phyloP scores from a whole-genome alignment of 1,139 yeast genomes.

The Geotrichum phurueaensis region DNA sequence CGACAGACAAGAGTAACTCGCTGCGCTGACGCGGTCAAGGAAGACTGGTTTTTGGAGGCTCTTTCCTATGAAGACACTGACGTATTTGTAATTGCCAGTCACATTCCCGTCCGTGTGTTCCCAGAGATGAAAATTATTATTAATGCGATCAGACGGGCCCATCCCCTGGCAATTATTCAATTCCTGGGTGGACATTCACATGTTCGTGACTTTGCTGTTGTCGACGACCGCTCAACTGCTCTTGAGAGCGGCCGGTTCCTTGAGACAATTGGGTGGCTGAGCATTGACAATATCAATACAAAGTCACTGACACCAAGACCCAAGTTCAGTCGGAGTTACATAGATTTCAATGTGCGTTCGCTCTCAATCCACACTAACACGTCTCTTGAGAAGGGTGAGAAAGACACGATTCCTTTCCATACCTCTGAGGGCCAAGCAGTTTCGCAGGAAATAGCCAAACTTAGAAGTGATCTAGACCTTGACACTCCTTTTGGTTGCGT shows the following conservation, averaged over 20 bases:
- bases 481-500: conserved; percentile 59
- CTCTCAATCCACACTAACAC: conserved; percentile 55
- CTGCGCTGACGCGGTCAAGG: conserved; percentile 49
- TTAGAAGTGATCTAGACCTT: conserved; percentile 49
- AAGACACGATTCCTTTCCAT: conserved; percentile 29
- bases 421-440: conserved; percentile 51
- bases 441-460: conserved; percentile 41
- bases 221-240: conserved; percentile 65
- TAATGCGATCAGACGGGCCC: conserved; percentile 47
- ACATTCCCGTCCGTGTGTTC: conserved; percentile 68
- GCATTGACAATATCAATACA: conserved; percentile 42
- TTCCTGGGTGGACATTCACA: conserved; percentile 96
- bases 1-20: conserved; percentile 58
- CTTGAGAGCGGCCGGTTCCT: conserved; percentile 88
- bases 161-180: conserved; percentile 64
- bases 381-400: conserved; percentile 19
- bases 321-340: conserved; percentile 54
- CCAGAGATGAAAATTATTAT: conserved; percentile 48
- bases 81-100: conserved; percentile 66
- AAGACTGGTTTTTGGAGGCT: conserved; percentile 60
- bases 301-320: conserved; percentile 15
- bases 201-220: conserved; percentile 70
- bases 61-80: conserved; percentile 51
- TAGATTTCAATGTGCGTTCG: conserved; percentile 73
- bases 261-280: conserved; percentile 86